A percentile compares a stretch with the other conserved stretches of the same genome.
Evolutionary conservation across 345 rosid genomes (phyloP).

Genomic region (Turritis glabra): DNA sequence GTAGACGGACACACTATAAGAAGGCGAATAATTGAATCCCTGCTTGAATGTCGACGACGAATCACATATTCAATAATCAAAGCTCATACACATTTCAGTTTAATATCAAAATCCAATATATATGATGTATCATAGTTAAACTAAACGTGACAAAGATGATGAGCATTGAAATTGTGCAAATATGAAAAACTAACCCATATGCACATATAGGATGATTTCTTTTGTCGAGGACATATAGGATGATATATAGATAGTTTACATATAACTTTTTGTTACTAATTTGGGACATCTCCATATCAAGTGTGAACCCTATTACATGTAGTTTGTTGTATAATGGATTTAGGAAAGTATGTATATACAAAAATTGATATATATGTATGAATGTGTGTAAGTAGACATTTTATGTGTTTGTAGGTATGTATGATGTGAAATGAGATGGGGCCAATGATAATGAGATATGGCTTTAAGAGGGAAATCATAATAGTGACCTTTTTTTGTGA

Average conservation of each 20-base stretch:
- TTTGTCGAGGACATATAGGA: not conserved
- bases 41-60: too few relatives aligned
- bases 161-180: not conserved
- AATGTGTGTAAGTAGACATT: constrained; percentile 25
- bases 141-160: not conserved
- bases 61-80: too few relatives aligned
- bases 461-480: constrained; percentile 33
- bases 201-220: not conserved
- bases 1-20: not conserved
- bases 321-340: constrained; percentile 3
- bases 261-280: not conserved
- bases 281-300: constrained; percentile 22
- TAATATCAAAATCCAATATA: too few relatives aligned
- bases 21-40: not conserved
- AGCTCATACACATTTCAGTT: too few relatives aligned
- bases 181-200: not conserved
- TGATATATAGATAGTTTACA: not conserved
- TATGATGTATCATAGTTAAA: not conserved
- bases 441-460: constrained; percentile 29
- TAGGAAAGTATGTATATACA: constrained; percentile 11
- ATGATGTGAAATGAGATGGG: constrained; percentile 35
- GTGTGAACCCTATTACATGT: constrained; percentile 24
- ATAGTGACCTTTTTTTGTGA: constrained; percentile 31
- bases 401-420: constrained; percentile 35
- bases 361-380: constrained; percentile 30